Base-by-base conservation (phyloP, 768 basidiomycete species). In the Suillus placidus region DNA sequence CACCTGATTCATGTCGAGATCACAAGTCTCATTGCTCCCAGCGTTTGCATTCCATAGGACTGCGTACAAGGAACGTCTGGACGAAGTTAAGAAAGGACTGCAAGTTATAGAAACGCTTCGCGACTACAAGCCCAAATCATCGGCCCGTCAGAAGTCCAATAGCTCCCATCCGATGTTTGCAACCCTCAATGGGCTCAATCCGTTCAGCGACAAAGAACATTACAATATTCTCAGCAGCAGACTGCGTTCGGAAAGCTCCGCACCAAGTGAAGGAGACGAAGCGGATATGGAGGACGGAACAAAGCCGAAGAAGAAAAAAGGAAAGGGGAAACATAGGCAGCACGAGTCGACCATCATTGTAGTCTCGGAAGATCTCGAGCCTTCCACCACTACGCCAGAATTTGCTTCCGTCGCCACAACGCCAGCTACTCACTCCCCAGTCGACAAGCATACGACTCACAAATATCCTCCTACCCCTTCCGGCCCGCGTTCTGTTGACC, bases 31-130 rank as follows among this genome's bases (percentile, higher is more conserved):
- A 49, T n/a, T 16, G 23, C 20, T 20, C 23, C 26, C 55, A 83
- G 91, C 92, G 0, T 90, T 91, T 70, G 82, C 84, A 23, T 94
- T 94, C 76, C 91, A 93, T 73, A 85, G 82, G n/a, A 88, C 85
- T 4, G 92, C 92, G 12, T 94, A 87, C 73, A 83, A 82, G 69
- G 92, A 93, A 40, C 90, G 92, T 58, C 78, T 92, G 6, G 82
- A 85, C 12, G 77, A 80, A n/a, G 83, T 92, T 7, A 77, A 80
- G 64, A 76, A 80, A 47, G 80, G 87, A 1, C 80, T 92, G 4
- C 73, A 73, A 4, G 86, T 86, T 49, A 84, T 93, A 62, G 92
- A 93, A 74, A 82, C 82, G 67, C 83, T 93, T 20, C 87, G 90
- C 37, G 76, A 83, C 58, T 90, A 90, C 73, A 85, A 84, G 20